Conservation (phyloP, 202 grass and related monocot genomes). For the Setaria italica region DNA sequence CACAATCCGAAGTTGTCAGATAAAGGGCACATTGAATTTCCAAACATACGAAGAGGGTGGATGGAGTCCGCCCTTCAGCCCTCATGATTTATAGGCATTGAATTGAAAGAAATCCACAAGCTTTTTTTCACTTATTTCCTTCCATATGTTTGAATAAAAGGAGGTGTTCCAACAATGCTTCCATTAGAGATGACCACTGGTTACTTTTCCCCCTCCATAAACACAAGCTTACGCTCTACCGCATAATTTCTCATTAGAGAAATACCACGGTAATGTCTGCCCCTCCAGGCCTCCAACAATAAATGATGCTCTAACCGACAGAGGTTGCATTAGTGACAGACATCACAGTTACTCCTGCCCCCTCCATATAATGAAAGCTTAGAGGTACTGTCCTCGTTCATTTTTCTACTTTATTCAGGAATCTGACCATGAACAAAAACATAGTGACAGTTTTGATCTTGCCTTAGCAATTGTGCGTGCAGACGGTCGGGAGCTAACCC, state of each 20-base stretch:
- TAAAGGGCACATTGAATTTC: conserved; percentile 28
- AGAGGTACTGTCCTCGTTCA: conserved; percentile 46
- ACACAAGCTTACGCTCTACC: conserved; percentile 41
- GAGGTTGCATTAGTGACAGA: conserved; percentile 30
- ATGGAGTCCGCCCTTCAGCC: conserved; percentile 27
- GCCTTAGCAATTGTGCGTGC: conserved; percentile 86
- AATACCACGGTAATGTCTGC: conserved; percentile 37
- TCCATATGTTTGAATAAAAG: conserved; percentile 39
- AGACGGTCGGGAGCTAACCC: conserved; percentile 71
- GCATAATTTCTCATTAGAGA: conserved; percentile 35
- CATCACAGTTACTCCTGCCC: conserved; percentile 43
- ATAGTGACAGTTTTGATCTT: conserved; percentile 67
- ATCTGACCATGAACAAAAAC: conserved; percentile 71
- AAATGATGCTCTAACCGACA: conserved; percentile 50
- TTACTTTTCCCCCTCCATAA: conserved; percentile 44
- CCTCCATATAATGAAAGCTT: conserved; percentile 47
- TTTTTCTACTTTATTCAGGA: conserved; percentile 63
- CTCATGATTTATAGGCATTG: conserved; percentile 24
- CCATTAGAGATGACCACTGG: conserved; percentile 35
- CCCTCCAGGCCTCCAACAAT: conserved; percentile 45
- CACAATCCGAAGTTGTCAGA: conserved; percentile 38
- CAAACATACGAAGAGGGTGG: conserved; percentile 19
- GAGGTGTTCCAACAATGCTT: conserved; percentile 30
- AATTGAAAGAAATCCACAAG: conserved; percentile 53
- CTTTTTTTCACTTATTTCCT: conserved; percentile 35